Conservation (phyloP, 129 eudicot species). For the Erigeron canadensis region DNA sequence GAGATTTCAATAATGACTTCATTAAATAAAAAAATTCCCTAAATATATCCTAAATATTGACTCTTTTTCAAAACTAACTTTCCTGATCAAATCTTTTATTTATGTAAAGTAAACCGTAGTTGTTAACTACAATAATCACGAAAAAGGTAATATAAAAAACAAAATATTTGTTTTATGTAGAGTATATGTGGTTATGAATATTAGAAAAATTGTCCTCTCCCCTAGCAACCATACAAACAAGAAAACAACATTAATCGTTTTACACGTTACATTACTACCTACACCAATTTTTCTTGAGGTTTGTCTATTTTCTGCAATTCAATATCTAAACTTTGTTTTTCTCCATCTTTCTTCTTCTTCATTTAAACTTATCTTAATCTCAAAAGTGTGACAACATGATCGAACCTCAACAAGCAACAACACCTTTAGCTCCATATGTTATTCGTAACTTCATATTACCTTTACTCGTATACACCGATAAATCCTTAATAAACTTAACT, state of each 20-base stretch:
- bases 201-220: background rate
- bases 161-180: background rate
- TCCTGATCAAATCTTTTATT: too few species aligned
- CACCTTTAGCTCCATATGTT: conserved; percentile 50
- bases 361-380: conserved; percentile 8
- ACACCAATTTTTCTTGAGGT: background rate
- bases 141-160: too few species aligned
- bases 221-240: background rate
- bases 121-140: too few species aligned
- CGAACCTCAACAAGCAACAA: conserved; percentile 31
- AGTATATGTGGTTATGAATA: background rate
- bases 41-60: too few species aligned
- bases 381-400: conserved; percentile 9
- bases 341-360: conserved; percentile 1
- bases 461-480: conserved; percentile 42
- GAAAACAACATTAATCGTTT: background rate
- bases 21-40: too few species aligned
- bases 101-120: too few species aligned
- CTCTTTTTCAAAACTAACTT: too few species aligned
- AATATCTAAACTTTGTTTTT: background rate
- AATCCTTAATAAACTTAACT: conserved; percentile 37
- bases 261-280: background rate
- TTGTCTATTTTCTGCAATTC: background rate
- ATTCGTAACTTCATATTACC: conserved; percentile 47
- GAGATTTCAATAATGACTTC: too few species aligned